These are phyloP conservation scores for Saccharomycopsis sp. DNA, from an alignment of 805 yeast genomes.

Conservation along the genomic window DNA sequence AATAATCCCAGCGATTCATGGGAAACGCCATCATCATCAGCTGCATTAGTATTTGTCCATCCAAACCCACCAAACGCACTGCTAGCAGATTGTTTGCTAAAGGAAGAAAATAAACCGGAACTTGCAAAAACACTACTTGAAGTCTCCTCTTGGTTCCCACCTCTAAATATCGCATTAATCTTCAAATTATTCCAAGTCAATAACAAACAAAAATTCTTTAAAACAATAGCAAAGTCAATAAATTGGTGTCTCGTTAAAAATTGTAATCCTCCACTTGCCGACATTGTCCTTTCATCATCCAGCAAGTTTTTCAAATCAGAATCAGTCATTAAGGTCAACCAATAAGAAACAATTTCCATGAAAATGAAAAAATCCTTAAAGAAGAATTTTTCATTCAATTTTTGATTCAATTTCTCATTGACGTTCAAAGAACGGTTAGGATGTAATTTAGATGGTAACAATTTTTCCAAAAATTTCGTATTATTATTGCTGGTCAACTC, in stretches of 20 bases:
- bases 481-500: constrained; percentile 20
- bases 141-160: background rate
- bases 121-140: constrained; percentile 3
- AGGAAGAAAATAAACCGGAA: constrained; percentile 14
- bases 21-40: constrained; percentile 8
- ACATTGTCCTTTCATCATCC: background rate
- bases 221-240: constrained; percentile 36
- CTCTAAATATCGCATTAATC: constrained; percentile 2
- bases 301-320: constrained; percentile 34
- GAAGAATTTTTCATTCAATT: constrained; percentile 22
- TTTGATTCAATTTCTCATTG: too few relatives aligned
- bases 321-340: constrained; percentile 63
- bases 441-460: constrained; percentile 16
- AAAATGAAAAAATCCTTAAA: constrained; percentile 38
- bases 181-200: constrained; percentile 35
- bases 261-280: constrained; percentile 33
- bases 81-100: constrained; percentile 13
- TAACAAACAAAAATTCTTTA: constrained; percentile 44
- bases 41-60: constrained; percentile 8
- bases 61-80: constrained; percentile 1
- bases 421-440: too few relatives aligned
- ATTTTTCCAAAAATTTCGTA: constrained; percentile 11
- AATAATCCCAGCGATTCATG: too few relatives aligned
- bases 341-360: constrained; percentile 59
- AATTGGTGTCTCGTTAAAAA: constrained; percentile 37